Evolutionary conservation across 805 yeast species (phyloP), one percentile per base, ranked within the genome.

Genomic region (Candida ortonii): DNA sequence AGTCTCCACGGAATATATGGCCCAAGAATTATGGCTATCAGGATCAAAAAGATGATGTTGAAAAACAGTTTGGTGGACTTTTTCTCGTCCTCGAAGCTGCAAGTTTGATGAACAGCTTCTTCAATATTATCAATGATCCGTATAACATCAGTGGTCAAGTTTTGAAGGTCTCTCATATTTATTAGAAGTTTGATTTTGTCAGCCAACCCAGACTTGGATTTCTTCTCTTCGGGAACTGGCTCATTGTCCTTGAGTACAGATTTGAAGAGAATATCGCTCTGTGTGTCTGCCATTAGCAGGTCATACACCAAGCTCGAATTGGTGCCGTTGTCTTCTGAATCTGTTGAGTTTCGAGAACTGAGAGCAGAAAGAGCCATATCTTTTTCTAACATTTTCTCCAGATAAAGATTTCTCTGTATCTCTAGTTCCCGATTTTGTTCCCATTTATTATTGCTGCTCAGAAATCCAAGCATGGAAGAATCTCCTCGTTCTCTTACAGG

Each of bases 141-240:
- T 16, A 84, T 65, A 6, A 80, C 38, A 34, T 72, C 73, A 0
- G 80, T 64, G 12, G 85, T 73, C 22, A 77, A 57, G 41, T 77
- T 76, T 54, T 86, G 95, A 17, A 84, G 63, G 50, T 84, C 90
- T 38, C 84, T 68, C 78, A 85, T 68, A 46, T 81, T 84, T 39
- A 78, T 68, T 40, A 74, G 44, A 20, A 74, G 50, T n/a, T 66
- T 61, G 43, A 69, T 54, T 42, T 70, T 46, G 16, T 38, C 28
- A n/a, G 36, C 42, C 22, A 43, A 25, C n/a, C 50, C 44, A 2
- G 43, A 26, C n/a, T n/a, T n/a, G 16, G 41, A 25, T 24, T 46
- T 28, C 16, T 28, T 32, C 6, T 19, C 26, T 4, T 30, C 28
- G 24, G 36, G 33, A 1, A 22, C 30, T 22, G 36, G 34, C 1